Conservation (phyloP, 2,329 filamentous ascomycete genomes). For the Alternaria brassicae region DNA sequence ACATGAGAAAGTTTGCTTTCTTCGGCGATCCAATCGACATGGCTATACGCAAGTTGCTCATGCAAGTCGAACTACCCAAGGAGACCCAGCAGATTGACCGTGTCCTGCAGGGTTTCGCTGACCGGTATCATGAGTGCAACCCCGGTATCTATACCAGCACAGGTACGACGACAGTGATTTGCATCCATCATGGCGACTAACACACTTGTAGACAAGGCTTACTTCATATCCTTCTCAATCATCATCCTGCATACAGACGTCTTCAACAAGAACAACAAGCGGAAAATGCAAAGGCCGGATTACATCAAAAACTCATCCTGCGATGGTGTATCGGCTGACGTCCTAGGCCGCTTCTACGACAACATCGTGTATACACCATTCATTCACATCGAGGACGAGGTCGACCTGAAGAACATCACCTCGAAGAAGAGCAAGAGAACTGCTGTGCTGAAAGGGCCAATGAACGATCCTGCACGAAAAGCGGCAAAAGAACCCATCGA, state of each 20-base stretch:
- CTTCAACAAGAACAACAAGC: constrained; percentile 99
- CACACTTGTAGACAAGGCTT: constrained; percentile 75
- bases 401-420: constrained; percentile 77
- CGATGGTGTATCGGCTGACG: constrained; percentile 91
- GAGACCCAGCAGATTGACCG: constrained; percentile 98
- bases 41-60: constrained; percentile 91
- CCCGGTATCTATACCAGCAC: constrained; percentile 90
- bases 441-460: constrained; percentile 61
- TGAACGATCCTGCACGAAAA: constrained; percentile 71
- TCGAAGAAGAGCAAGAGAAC: constrained; percentile 75
- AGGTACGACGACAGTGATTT: constrained; percentile 50
- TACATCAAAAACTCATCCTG: constrained; percentile 94
- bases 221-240: constrained; percentile 96
- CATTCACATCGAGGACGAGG: constrained; percentile 93
- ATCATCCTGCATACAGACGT: constrained; percentile 96
- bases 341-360: constrained; percentile 96
- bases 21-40: constrained; percentile 98
- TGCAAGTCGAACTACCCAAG: constrained; percentile 95
- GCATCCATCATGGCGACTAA: constrained; percentile 23
- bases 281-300: constrained; percentile 96
- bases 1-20: constrained; percentile 93
- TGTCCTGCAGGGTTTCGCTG: constrained; percentile 90
- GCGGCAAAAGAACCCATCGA: constrained; percentile 85
- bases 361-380: constrained; percentile 99
- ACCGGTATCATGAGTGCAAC: constrained; percentile 97